These are phyloP conservation scores for Rhizopogon vulgaris DNA, from an alignment of 768 basidiomycete species.

Conservation along the genomic window DNA sequence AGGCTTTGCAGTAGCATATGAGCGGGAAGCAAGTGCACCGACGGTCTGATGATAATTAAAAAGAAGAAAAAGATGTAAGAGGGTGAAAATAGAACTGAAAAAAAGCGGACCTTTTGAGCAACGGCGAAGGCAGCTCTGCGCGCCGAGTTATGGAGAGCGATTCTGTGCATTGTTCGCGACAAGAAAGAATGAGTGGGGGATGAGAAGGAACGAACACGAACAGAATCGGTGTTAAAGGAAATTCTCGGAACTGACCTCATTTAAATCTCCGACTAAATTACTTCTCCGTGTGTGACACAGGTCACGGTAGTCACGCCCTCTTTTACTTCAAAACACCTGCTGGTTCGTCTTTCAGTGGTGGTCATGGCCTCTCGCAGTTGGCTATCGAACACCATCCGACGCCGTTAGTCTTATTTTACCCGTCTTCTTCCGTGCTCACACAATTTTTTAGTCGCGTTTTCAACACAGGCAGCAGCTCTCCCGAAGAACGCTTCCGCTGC, in stretches of 20 bases:
- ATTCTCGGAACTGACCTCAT: conserved; percentile 28
- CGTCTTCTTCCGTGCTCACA: not conserved
- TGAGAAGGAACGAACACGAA: conserved; percentile 36
- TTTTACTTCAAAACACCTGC: not conserved
- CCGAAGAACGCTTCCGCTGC: conserved; percentile 51
- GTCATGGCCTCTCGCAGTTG: conserved; percentile 14
- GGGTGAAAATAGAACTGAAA: conserved; percentile 9
- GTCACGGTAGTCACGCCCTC: conserved; percentile 5
- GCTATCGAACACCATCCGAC: conserved; percentile 18
- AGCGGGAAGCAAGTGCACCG: conserved; percentile 56
- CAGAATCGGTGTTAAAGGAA: conserved; percentile 21
- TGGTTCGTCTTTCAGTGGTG: not conserved
- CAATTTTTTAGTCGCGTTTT: conserved; percentile 16
- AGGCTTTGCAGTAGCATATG: conserved; percentile 98
- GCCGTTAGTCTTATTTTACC: conserved; percentile 10
- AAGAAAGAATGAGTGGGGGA: conserved; percentile 32
- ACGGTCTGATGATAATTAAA: conserved; percentile 22
- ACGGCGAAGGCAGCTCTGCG: conserved; percentile 72
- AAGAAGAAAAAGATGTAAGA: conserved; percentile 9
- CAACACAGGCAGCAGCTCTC: conserved; percentile 21
- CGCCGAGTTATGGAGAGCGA: conserved; percentile 79
- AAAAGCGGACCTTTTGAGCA: conserved; percentile 49
- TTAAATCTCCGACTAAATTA: conserved; percentile 26
- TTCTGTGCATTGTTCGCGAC: conserved; percentile 65
- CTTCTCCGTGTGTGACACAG: conserved; percentile 8